Percentiles rank a stretch among this genome's conserved stretches.
These are phyloP conservation scores for Rhododendron simsii DNA, from an alignment of 148 eudicot species.

Conservation along the genomic window DNA sequence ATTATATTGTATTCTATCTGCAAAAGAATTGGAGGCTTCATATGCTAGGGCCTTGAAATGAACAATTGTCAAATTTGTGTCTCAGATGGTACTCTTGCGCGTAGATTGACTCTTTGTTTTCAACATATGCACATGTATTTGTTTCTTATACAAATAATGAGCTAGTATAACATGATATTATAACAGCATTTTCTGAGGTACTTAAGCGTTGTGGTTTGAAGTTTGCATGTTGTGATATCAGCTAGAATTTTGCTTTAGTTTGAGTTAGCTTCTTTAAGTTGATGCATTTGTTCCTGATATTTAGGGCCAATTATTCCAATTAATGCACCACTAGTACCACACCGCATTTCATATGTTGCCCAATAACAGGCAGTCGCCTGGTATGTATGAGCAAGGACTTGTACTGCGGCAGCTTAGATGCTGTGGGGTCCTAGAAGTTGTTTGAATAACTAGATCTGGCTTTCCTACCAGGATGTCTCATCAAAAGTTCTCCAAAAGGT, in stretches of 20 bases:
- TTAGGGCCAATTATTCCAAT: slow-evolving; percentile 88
- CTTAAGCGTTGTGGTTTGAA: neutral
- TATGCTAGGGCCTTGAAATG: no score
- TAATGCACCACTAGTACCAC: slow-evolving; percentile 94
- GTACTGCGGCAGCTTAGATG: slow-evolving; percentile 86
- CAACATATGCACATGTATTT: neutral
- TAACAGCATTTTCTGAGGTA: neutral
- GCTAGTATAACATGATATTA: neutral
- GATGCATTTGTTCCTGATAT: slow-evolving; percentile 10
- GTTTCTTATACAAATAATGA: neutral
- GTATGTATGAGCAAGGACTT: slow-evolving; percentile 68
- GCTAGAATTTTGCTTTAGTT: neutral
- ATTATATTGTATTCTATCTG: neutral
- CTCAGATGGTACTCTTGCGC: neutral
- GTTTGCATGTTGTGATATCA: neutral
- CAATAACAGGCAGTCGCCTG: slow-evolving; percentile 79
- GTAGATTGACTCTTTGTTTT: neutral
- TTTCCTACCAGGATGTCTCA: slow-evolving; percentile 91
- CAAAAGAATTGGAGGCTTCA: neutral
- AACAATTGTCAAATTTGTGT: neutral
- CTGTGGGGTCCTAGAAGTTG: slow-evolving; percentile 95
- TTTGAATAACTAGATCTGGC: slow-evolving; percentile 80
- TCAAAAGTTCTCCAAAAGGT: slow-evolving; percentile 93
- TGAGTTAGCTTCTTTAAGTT: neutral
- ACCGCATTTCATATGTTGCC: slow-evolving; percentile 96